Base-by-base conservation (phyloP, 1,284 basidiomycete species). In the Mycena citricolor region DNA sequence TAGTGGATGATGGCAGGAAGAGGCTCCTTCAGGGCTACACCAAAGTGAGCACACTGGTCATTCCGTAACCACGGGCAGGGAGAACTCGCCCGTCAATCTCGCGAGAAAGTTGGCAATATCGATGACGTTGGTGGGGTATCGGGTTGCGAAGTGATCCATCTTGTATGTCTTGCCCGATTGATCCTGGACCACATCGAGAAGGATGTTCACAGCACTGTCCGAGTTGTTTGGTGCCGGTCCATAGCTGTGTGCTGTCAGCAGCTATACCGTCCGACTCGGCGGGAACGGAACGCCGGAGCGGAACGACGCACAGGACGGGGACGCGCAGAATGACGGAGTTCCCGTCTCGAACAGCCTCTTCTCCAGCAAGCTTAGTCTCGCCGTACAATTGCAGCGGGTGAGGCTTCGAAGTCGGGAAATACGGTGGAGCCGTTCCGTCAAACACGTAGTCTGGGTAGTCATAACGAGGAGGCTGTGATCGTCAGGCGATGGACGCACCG, bases 141-240 rank as follows among this genome's bases (percentile, higher is more conserved):
- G 74, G 14, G 81, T 86, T 11, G 86, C 88, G 59, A 81, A 91
- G 63, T 92, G 86, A 58, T 93, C 90, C 90, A 92, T 92, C 59
- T 79, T 86, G 67, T 89, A 89, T 37, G 67, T 68, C 64, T 88
- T 88, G 5, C 83, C 84, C 7, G 83, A 84, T 57, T 83, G 85
- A 57, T 90, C 86, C 48, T 76, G 68, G 1, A 92, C 86, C 32
- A 90, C 68, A 59, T 92, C 88, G 19, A 91, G 60, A 10, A 93
- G 72, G 47, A 86, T 74, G 58, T 92, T 92, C 47, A 93, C 73
- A 1, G 90, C 88, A 6, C 79, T 80, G 54, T 93, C 90, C 4
- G 80, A 75, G 56, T 90, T 89, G 42, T 77, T 77, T 20, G 79
- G 77, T 4, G 84, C 78, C 4, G 86, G 85, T 0, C 89, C 90